Conservation (phyloP, 352 stramenopile genomes). For the Blastocystis sp. region DNA sequence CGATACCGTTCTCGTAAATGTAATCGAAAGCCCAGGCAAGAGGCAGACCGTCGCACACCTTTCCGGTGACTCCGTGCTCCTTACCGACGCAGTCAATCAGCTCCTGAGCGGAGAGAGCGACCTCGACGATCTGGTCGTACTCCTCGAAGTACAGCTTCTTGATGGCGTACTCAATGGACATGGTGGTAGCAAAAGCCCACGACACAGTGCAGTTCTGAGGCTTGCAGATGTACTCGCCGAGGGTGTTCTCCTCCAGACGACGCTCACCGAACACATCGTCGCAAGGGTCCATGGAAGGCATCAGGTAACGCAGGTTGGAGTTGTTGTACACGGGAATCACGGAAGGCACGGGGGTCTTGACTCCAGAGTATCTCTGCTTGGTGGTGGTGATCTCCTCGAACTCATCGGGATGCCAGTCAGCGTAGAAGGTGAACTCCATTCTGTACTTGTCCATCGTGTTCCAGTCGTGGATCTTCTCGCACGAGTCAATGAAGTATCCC, state of each 20-base stretch:
- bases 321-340: neutral
- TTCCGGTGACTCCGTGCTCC: neutral
- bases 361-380: neutral
- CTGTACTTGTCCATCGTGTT: neutral
- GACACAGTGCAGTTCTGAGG: neutral
- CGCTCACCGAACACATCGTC: neutral
- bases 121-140: neutral
- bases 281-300: neutral
- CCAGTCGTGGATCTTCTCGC: conserved; percentile 9
- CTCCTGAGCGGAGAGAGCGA: neutral
- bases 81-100: neutral
- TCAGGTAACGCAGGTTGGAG: neutral
- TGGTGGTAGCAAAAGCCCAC: neutral
- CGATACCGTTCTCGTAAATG: neutral
- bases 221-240: neutral
- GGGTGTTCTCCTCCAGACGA: neutral
- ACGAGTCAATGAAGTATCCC: neutral
- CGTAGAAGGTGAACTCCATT: conserved; percentile 2
- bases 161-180: neutral
- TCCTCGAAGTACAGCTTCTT: conserved; percentile 3
- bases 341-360: neutral
- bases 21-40: neutral
- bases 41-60: neutral
- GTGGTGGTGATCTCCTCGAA: neutral
- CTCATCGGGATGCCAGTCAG: conserved; percentile 3